A percentile compares a stretch with the other conserved stretches of the same genome.
These are phyloP conservation scores for Neostapfia colusana DNA, from an alignment of 176 grass and related monocot species.

Conservation along the genomic window DNA sequence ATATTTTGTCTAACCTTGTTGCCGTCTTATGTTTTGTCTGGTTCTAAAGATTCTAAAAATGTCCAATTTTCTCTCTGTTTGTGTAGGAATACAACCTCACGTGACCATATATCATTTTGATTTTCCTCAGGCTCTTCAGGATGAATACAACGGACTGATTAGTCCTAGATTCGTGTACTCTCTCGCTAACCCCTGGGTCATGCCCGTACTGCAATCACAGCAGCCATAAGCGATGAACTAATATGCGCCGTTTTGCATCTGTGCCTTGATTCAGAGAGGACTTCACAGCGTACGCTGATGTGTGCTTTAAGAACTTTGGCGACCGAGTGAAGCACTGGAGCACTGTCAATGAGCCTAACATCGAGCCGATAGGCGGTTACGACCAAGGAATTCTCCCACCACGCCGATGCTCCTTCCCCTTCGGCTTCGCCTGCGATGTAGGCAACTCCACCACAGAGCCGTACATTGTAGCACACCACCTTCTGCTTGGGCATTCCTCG, in stretches of 20 bases:
- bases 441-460: slow-evolving; percentile 91
- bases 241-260: background rate
- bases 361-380: slow-evolving; percentile 64
- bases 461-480: slow-evolving; percentile 70
- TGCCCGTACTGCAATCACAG: background rate
- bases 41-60: too few relatives aligned
- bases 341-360: slow-evolving; percentile 80
- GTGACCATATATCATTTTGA: slow-evolving; percentile 91
- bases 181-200: background rate
- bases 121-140: slow-evolving; percentile 82
- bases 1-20: too few relatives aligned
- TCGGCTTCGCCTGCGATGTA: slow-evolving; percentile 47
- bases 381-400: slow-evolving; percentile 64
- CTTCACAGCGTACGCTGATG: slow-evolving; percentile 72
- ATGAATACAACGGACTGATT: slow-evolving; percentile 64
- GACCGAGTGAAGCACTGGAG: slow-evolving; percentile 88
- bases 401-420: slow-evolving; percentile 68
- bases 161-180: slow-evolving; percentile 78
- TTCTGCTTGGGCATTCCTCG: slow-evolving; percentile 72
- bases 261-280: slow-evolving; percentile 63
- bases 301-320: slow-evolving; percentile 88
- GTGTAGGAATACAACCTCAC: slow-evolving; percentile 81
- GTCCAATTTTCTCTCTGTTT: background rate
- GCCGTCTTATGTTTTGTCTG: too few relatives aligned
- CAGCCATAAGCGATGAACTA: background rate